Conservation (phyloP, 179 eudicot genomes). For the Amaranthus tricolor region DNA sequence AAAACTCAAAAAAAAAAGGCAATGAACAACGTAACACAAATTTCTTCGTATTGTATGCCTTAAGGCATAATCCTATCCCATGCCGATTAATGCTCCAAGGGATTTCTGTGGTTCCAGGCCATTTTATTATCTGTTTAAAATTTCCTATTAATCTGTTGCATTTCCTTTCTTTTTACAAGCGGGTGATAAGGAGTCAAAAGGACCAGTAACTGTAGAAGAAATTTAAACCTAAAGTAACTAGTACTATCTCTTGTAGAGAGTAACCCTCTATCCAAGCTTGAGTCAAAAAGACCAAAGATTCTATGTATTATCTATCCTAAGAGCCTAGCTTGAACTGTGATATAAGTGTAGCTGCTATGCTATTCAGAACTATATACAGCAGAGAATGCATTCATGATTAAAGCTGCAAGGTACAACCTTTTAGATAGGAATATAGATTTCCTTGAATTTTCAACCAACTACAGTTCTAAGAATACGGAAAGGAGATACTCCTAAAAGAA, state of each 20-base stretch:
- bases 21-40: neutral
- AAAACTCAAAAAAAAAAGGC: neutral
- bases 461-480: neutral
- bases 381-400: slow-evolving; percentile 24
- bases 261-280: neutral
- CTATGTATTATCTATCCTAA: neutral
- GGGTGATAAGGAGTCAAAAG: neutral
- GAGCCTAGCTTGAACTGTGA: slow-evolving; percentile 23
- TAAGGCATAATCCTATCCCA: no score
- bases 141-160: neutral
- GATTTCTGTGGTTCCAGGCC: neutral
- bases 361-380: slow-evolving; percentile 9
- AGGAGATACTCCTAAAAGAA: neutral
- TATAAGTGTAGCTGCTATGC: slow-evolving; percentile 18
- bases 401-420: slow-evolving; percentile 35
- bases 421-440: neutral
- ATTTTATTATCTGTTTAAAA: neutral
- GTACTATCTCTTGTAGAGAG: neutral
- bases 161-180: neutral
- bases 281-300: slow-evolving; percentile 1
- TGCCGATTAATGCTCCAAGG: neutral
- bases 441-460: slow-evolving; percentile 18
- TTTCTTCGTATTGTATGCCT: neutral
- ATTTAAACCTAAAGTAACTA: neutral
- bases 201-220: neutral